Evolutionary conservation across 352 stramenopile genomes (phyloP).

Genomic region (Pythium chondricola): DNA sequence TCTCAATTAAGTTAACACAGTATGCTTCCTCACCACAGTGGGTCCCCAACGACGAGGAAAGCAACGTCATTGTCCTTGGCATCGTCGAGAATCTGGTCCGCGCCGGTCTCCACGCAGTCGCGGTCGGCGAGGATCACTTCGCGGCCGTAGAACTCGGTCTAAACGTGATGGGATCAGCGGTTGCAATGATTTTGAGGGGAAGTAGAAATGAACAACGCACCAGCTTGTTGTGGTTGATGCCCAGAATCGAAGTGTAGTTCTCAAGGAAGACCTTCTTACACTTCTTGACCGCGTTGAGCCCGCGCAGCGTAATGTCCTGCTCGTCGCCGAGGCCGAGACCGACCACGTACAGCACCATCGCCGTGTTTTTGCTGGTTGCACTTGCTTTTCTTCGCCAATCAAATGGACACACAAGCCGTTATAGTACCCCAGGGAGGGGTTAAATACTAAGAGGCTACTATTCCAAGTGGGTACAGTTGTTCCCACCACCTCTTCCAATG

Average conservation of each 20-base stretch:
- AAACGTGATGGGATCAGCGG: not conserved
- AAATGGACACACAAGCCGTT: not conserved
- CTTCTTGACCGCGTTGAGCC: conserved; percentile 93
- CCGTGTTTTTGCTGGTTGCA: not conserved
- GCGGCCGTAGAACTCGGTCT: conserved; percentile 89
- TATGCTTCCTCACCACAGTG: conserved; percentile 77
- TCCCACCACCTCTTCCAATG: too few relatives aligned
- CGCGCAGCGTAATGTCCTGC: conserved; percentile 97
- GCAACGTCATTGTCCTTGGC: conserved; percentile 91
- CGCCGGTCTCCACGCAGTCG: conserved; percentile 94
- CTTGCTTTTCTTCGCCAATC: conserved; percentile 12
- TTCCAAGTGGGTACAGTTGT: not conserved
- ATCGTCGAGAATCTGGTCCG: conserved; percentile 93
- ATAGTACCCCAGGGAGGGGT: conserved; percentile 1
- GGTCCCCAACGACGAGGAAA: conserved; percentile 98
- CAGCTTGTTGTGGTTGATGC: conserved; percentile 79
- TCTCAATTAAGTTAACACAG: not conserved
- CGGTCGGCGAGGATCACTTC: conserved; percentile 88
- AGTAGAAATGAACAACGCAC: conserved; percentile 24
- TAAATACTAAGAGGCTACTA: conserved; percentile 1
- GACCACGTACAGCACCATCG: conserved; percentile 95
- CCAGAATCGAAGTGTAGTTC: conserved; percentile 98
- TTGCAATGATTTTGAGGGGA: not conserved
- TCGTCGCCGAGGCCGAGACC: conserved; percentile 97
- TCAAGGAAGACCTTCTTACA: conserved; percentile 96